phyloP scores from a whole-genome alignment of 73 alveolate species.

The Tetrahymena elliotti region DNA sequence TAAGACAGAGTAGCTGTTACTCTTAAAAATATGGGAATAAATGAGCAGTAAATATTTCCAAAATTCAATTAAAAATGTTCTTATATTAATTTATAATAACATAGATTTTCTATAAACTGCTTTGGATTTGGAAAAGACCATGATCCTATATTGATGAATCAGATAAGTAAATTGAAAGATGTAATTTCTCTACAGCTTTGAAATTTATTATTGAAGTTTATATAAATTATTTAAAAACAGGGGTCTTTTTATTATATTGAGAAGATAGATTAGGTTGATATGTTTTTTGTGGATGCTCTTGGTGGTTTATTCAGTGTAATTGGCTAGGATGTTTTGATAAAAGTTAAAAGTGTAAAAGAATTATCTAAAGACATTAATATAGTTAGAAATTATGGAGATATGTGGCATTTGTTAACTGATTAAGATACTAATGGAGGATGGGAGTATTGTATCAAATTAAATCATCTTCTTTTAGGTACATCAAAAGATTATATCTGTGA shows the following conservation, averaged over 20 bases:
- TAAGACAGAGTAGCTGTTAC: constrained; percentile 24
- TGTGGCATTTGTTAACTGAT: not conserved
- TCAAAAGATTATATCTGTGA: not conserved
- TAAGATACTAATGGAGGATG: not conserved
- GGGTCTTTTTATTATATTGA: not conserved
- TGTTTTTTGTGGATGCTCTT: not conserved
- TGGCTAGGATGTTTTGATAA: not conserved
- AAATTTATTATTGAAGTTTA: no score
- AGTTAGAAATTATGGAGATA: not conserved
- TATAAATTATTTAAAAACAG: no score
- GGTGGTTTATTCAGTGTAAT: not conserved
- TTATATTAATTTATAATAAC: not conserved
- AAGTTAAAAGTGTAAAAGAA: not conserved
- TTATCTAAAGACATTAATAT: not conserved
- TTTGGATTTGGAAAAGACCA: constrained; percentile 37
- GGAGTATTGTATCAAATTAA: not conserved
- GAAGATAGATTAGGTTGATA: not conserved
- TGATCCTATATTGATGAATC: constrained; percentile 24
- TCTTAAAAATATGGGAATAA: not conserved
- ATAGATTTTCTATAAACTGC: constrained; percentile 1
- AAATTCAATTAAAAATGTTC: not conserved
- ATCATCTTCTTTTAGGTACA: not conserved
- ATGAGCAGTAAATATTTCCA: not conserved
- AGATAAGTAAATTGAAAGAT: constrained; percentile 4
- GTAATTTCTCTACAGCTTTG: not conserved